phyloP scores from a whole-genome alignment of 2,329 filamentous ascomycete species.

The Calonectria pauciramosa region DNA sequence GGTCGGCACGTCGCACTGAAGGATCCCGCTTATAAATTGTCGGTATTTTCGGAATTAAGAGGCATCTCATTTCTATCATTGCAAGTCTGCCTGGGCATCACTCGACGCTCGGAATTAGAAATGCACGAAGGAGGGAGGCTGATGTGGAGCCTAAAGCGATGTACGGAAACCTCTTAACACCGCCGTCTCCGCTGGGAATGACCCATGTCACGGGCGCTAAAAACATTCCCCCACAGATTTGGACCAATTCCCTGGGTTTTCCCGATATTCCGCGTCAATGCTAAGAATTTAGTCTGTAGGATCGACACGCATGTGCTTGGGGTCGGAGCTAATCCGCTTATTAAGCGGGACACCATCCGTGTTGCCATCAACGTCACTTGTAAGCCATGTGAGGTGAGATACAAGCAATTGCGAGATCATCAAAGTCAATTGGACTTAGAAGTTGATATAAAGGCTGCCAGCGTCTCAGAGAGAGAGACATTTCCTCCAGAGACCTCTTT shows the following conservation, averaged over 20 bases:
- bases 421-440: neutral
- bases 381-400: neutral
- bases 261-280: neutral
- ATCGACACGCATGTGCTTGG: neutral
- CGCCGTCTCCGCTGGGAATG: neutral
- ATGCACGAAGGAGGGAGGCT: neutral
- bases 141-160: neutral
- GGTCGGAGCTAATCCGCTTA: neutral
- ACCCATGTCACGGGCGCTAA: neutral
- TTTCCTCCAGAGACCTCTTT: neutral
- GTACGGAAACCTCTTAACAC: neutral
- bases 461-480: neutral
- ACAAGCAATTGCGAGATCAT: neutral
- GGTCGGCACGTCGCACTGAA: neutral
- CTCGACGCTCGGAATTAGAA: no score
- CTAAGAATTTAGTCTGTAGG: neutral
- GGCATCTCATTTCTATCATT: neutral
- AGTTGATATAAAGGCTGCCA: neutral
- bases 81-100: neutral
- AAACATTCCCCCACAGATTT: no score
- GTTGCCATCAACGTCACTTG: neutral
- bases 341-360: neutral
- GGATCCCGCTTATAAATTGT: neutral
- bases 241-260: neutral
- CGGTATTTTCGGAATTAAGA: no score